Evolutionary conservation across 192 early-diverging fungal species (phyloP).

Genomic region (Coemansia sp.): DNA sequence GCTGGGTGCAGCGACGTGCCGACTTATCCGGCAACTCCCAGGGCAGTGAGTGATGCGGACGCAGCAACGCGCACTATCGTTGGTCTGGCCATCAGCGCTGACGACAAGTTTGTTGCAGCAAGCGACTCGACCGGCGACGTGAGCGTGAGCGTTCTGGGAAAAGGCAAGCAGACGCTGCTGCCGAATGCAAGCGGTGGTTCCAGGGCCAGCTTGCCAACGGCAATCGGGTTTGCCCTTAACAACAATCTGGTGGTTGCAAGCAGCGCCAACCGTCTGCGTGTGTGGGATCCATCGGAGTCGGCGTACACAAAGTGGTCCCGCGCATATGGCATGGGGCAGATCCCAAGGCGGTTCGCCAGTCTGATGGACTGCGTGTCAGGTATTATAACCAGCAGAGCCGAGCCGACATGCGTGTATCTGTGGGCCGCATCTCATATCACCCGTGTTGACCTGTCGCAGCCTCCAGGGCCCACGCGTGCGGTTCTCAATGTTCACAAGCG

Average conservation of each 20-base stretch:
- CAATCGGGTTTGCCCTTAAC: conserved; percentile 27
- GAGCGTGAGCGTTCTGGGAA: conserved; percentile 58
- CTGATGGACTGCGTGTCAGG: conserved; percentile 74
- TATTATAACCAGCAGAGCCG: conserved; percentile 66
- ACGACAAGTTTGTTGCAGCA: conserved; percentile 80
- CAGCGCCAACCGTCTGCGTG: conserved; percentile 77
- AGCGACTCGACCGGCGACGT: conserved; percentile 74
- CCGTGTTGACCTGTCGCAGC: conserved; percentile 68
- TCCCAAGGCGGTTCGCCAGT: conserved; percentile 66
- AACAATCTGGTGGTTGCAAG: conserved; percentile 47
- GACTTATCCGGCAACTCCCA: conserved; percentile 43
- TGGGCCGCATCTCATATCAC: conserved; percentile 73
- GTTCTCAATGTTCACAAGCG: conserved; percentile 61
- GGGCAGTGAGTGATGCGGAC: conserved; percentile 16
- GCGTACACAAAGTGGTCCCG: conserved; percentile 82
- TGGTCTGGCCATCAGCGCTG: conserved; percentile 71
- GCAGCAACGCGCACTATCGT: conserved; percentile 60
- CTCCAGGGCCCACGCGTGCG: conserved; percentile 58
- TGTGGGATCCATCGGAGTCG: conserved; percentile 64
- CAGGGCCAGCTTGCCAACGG: conserved; percentile 26
- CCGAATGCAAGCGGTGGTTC: conserved; percentile 4
- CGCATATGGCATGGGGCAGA: conserved; percentile 59
- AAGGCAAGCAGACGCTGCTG: conserved; percentile 4
- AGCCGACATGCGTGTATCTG: conserved; percentile 63
- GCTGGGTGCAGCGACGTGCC: conserved; percentile 52